Evolutionary conservation across 2,329 filamentous ascomycete species (phyloP).

Genomic region (Sarocladium kiliense): DNA sequence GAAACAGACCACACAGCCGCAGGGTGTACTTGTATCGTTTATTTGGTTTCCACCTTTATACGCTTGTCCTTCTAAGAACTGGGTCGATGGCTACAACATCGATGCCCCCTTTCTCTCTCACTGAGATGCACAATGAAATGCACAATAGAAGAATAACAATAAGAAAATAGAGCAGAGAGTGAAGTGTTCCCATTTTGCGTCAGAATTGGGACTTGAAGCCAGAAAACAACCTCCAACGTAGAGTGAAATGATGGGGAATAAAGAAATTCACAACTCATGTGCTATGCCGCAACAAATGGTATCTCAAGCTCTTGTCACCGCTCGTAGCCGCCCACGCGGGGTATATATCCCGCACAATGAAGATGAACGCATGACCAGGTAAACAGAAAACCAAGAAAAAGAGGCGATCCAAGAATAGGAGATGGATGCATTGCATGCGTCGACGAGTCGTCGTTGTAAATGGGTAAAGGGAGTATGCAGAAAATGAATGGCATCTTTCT

Average conservation of each 20-base stretch:
- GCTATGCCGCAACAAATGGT: conserved; percentile 7
- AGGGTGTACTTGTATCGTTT: too few relatives aligned
- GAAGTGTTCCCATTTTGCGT: too few relatives aligned
- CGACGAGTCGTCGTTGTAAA: background rate
- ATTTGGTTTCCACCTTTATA: too few relatives aligned
- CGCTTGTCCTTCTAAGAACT: too few relatives aligned
- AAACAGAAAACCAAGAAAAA: background rate
- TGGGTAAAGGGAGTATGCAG: background rate
- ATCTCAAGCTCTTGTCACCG: background rate
- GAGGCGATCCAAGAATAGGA: background rate
- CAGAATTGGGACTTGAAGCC: too few relatives aligned
- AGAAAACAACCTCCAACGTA: background rate
- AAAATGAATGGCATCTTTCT: background rate
- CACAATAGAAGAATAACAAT: too few relatives aligned
- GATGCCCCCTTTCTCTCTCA: too few relatives aligned
- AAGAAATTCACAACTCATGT: conserved; percentile 1
- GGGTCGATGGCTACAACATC: too few relatives aligned
- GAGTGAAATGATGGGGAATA: too few relatives aligned
- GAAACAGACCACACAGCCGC: too few relatives aligned
- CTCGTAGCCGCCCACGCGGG: background rate
- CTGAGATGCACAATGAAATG: too few relatives aligned
- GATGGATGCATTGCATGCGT: background rate
- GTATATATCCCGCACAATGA: background rate
- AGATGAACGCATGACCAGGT: background rate
- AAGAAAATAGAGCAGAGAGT: too few relatives aligned